Evolutionary conservation across 805 yeast genomes (phyloP).

Genomic region (Nakazawaea ambrosiae): DNA sequence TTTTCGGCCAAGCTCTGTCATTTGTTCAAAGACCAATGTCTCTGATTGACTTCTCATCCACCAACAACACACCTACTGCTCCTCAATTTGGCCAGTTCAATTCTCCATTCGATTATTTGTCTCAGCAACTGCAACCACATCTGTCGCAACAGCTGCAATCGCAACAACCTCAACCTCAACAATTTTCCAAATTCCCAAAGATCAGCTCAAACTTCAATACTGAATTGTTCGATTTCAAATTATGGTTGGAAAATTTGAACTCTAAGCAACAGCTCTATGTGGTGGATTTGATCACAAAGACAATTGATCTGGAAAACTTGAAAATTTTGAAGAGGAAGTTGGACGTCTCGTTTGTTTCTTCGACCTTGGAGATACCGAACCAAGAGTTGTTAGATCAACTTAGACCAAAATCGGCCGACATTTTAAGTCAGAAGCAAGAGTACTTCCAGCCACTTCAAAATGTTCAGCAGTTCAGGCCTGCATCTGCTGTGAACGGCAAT

Average conservation of each 20-base stretch:
- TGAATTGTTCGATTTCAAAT: conserved; percentile 9
- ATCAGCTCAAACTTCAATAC: conserved; percentile 7
- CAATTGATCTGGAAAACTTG: conserved; percentile 8
- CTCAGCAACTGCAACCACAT: neutral
- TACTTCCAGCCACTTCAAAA: neutral
- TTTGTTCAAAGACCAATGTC: conserved; percentile 10
- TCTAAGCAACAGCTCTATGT: conserved; percentile 11
- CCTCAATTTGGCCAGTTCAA: no score
- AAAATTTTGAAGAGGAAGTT: conserved; percentile 9
- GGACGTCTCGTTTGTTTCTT: conserved; percentile 1
- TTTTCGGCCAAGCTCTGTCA: no score
- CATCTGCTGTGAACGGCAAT: neutral
- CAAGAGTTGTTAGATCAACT: conserved; percentile 6
- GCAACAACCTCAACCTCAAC: neutral
- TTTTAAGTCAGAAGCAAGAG: conserved; percentile 4
- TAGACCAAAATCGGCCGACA: conserved; percentile 37
- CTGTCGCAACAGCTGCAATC: no score
- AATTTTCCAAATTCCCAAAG: conserved; percentile 2
- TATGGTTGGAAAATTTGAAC: conserved; percentile 11
- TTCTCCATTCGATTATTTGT: neutral
- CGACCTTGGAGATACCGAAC: conserved; percentile 2
- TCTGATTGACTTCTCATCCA: conserved; percentile 3
- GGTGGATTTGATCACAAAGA: conserved; percentile 11
- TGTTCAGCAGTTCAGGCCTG: neutral
- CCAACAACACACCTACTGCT: no score